Evolutionary conservation across 2,329 filamentous ascomycete genomes (phyloP).

Genomic region (Clarireedia hainanense): DNA sequence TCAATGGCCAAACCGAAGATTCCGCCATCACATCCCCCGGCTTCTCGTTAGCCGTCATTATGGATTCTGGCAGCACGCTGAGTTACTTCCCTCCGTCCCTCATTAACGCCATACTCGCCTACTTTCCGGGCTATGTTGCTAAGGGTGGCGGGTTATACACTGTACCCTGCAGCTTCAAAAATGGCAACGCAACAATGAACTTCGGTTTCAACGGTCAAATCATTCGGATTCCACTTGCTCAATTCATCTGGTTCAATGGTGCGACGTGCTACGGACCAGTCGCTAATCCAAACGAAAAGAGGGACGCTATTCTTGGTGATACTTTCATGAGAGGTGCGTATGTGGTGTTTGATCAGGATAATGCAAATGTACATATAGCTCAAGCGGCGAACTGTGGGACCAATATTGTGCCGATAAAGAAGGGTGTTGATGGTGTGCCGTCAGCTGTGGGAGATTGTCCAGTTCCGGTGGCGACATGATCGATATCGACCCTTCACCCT

Average conservation of each 20-base stretch:
- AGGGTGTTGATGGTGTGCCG: slow-evolving; percentile 15
- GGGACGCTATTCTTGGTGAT: slow-evolving; percentile 6
- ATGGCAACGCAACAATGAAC: slow-evolving; percentile 10
- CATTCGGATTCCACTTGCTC: slow-evolving; percentile 13
- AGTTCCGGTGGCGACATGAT: background rate
- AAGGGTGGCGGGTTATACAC: slow-evolving; percentile 11
- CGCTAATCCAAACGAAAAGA: slow-evolving; percentile 5
- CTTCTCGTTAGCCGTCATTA: slow-evolving; percentile 11
- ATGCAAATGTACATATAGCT: slow-evolving; percentile 14
- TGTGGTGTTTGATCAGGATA: slow-evolving; percentile 20
- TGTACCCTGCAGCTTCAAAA: slow-evolving; percentile 8
- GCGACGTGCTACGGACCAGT: slow-evolving; percentile 6
- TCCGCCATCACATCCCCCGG: background rate
- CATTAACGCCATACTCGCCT: slow-evolving; percentile 9
- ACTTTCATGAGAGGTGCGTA: slow-evolving; percentile 15
- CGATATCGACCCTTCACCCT: background rate
- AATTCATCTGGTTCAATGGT: slow-evolving; percentile 14
- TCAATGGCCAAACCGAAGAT: background rate
- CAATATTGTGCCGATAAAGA: slow-evolving; percentile 13
- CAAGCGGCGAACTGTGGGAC: slow-evolving; percentile 14
- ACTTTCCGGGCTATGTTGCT: slow-evolving; percentile 13
- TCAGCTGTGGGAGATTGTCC: slow-evolving; percentile 13
- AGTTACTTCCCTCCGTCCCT: slow-evolving; percentile 10
- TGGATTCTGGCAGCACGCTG: slow-evolving; percentile 16
- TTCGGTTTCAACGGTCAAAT: slow-evolving; percentile 15